Base-by-base conservation (phyloP, 2,329 filamentous ascomycete species). In the Diplodia mutila region DNA sequence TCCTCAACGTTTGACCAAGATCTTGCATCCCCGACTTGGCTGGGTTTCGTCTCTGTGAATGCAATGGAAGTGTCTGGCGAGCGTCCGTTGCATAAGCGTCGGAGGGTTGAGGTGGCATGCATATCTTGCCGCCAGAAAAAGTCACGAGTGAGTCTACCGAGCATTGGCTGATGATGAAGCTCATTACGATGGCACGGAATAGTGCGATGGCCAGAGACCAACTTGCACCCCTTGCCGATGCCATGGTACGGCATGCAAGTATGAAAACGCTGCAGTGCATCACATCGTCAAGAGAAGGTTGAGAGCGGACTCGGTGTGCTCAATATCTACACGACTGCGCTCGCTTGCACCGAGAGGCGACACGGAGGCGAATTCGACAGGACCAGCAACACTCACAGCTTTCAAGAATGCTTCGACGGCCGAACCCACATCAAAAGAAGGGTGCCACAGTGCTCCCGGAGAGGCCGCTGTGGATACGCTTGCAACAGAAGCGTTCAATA, bases 381-480 rank as follows among this genome's bases (percentile, higher is more conserved):
- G 12, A 37, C 3, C 12, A 14, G 12, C 11, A 12, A 37, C 9
- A 12, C 3, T 37, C 34, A 9, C n/a, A n/a, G n/a, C n/a, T n/a
- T n/a, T n/a, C n/a, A n/a, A n/a, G n/a, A n/a, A n/a, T n/a, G n/a
- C n/a, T n/a, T n/a, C n/a, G n/a, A n/a, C n/a, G n/a, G n/a, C n/a
- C n/a, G n/a, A n/a, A n/a, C n/a, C 34, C 12, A 9, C 34, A 37
- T 48, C 46, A 48, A 21, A 14, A 48, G 21, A 48, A 37, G 34
- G 11, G 11, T 12, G 1, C 11, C 34, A 59, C 2, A 7, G 21
- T 4, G n/a, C 11, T 4, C 37, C 23, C 4, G 23, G 14, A 14
- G 55, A 59, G n/a, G 37, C 12, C 9, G 55, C 55, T 4, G 55
- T 59, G 12, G 55, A 59, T 23, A 59, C 23, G 25, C 37, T 59